Evolutionary conservation across 768 basidiomycete species (phyloP).

Genomic region (Boletus reticulatus): DNA sequence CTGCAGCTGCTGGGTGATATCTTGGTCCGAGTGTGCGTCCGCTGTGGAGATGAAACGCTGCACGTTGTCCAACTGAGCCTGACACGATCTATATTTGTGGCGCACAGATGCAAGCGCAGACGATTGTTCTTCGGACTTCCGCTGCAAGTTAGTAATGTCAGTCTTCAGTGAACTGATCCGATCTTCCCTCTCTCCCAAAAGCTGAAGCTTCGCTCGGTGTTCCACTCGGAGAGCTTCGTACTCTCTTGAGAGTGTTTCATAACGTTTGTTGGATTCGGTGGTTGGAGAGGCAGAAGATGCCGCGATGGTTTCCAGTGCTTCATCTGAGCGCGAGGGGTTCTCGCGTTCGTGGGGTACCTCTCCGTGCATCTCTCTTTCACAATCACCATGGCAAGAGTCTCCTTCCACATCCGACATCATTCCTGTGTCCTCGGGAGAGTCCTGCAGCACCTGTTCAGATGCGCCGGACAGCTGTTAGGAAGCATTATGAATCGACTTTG

Average conservation of each 20-base stretch:
- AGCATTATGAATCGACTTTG: not conserved
- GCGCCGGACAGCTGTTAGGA: not conserved
- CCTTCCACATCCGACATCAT: no score
- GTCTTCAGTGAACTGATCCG: not conserved
- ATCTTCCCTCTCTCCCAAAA: not conserved
- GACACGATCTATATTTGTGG: not conserved
- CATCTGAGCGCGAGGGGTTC: no score
- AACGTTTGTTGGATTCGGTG: no score
- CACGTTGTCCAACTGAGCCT: not conserved
- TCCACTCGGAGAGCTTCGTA: no score
- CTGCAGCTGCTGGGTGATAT: not conserved
- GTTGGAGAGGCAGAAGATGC: no score
- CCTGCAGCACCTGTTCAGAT: no score
- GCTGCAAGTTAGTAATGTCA: not conserved
- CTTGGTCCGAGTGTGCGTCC: slow-evolving; percentile 1
- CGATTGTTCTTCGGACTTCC: not conserved
- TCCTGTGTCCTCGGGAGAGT: not conserved
- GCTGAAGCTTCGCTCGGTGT: not conserved
- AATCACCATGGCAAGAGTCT: no score
- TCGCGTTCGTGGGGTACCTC: no score
- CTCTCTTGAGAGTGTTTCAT: no score
- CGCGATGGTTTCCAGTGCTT: no score
- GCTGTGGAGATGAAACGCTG: not conserved
- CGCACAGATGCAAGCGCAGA: not conserved
- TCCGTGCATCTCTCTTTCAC: no score